A percentile compares a stretch with the other conserved stretches of the same genome.
Evolutionary conservation across 176 grass and related monocot genomes (phyloP).

Genomic region (Juncus inflexus): DNA sequence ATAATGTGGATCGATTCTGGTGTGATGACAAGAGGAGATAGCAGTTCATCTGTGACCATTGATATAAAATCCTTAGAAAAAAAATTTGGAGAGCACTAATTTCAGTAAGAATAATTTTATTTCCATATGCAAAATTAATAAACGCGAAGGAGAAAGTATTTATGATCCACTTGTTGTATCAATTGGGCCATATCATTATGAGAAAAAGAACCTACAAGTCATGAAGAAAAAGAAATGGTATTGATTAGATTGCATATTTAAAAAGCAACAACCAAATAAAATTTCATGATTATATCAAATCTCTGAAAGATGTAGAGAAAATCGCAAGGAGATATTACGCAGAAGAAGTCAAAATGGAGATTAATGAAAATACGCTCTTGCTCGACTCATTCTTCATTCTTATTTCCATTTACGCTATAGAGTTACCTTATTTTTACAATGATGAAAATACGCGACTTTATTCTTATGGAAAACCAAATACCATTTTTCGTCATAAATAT

Average conservation of each 20-base stretch:
- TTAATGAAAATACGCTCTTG: neutral
- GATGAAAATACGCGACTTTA: neutral
- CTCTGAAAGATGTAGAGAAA: neutral
- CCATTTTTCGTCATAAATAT: neutral
- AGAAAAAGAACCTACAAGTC: neutral
- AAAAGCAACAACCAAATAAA: neutral
- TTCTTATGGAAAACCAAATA: neutral
- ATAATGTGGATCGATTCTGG: too few species aligned
- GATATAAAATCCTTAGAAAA: too few species aligned
- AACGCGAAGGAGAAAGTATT: neutral
- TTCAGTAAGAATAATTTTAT: too few species aligned
- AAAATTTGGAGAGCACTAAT: too few species aligned
- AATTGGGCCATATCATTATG: neutral
- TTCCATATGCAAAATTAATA: too few species aligned
- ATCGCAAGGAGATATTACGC: neutral
- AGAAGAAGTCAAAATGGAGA: neutral
- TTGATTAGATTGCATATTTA: neutral
- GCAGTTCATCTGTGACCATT: too few species aligned
- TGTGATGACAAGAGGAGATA: too few species aligned
- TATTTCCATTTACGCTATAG: neutral
- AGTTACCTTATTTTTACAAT: too few species aligned
- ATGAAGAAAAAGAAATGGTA: conserved; percentile 1
- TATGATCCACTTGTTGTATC: conserved; percentile 8
- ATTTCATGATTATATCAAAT: neutral
- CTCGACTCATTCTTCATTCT: neutral